Base-by-base conservation (phyloP, 2,329 filamentous ascomycete genomes). In the Colletotrichum endophyticum region DNA sequence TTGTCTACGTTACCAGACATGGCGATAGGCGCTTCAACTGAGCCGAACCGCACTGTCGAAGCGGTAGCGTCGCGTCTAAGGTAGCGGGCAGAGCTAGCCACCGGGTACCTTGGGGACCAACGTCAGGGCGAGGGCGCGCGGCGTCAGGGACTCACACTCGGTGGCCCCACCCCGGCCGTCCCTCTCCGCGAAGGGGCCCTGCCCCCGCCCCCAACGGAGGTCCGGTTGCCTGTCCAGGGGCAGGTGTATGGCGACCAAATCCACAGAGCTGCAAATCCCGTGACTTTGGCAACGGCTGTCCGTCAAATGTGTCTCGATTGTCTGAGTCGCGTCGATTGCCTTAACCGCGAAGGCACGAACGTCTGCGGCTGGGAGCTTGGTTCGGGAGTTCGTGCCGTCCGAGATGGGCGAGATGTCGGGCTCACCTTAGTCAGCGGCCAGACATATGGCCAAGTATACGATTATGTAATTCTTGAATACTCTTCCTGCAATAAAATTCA, bases 121-220 rank as follows among this genome's bases (percentile, higher is more conserved):
- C 39, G 73, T 61, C 70, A 73, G 73, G 73, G 73, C 73, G 70
- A 57, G n/a, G 36, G 30, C 70, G 73, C 70, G 73, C 70, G 70
- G 73, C 73, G 73, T 39, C 70, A 76, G 73, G 73, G 53, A 69
- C 73, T 22, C 36, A 22, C 6, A 53, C 44, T 25, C 44, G 44
- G 44, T 53, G 44, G 44, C 44, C 44, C 44, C 44, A 53, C 44
- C 44, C 44, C 73, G 70, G 59, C 57, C 57, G 63, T n/a, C 66
- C 34, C 44, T 63, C 62, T 57, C 59, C 56, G 61, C 59, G 28
- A 8, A 32, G 44, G 32, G 32, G 56, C 39, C n/a, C 11, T 49
- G 2, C 19, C 70, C 73, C 56, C 57, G 32, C 63, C 73, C 73
- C 73, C 73, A 76, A 76, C 73, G 73, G 73, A 76, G 70, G 73